These are phyloP conservation scores for Neocallimastix lanati DNA, from an alignment of 192 early-diverging fungal genomes.

Conservation along the genomic window DNA sequence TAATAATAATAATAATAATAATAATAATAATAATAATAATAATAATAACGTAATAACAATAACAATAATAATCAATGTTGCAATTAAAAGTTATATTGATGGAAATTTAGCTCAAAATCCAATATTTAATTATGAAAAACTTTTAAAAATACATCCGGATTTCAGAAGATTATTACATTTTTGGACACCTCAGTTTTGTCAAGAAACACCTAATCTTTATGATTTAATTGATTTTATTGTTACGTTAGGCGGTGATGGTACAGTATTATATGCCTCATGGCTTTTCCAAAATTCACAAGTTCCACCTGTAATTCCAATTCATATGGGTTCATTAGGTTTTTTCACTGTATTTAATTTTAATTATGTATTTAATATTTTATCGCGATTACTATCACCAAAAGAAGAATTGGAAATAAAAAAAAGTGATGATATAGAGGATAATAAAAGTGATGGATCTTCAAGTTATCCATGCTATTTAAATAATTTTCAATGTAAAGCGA, in stretches of 20 bases:
- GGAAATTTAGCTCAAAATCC: not conserved
- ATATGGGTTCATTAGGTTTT: conserved; percentile 87
- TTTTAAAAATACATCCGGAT: not conserved
- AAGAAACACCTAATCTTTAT: conserved; percentile 13
- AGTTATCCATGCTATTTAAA: not conserved
- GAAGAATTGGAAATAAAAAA: not conserved
- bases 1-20: too few species aligned
- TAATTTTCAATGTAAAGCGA: not conserved
- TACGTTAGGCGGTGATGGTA: conserved; percentile 92
- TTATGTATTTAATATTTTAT: conserved; percentile 21
- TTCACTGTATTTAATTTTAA: conserved; percentile 70
- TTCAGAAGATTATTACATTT: conserved; percentile 10
- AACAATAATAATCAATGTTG: too few species aligned
- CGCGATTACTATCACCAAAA: not conserved
- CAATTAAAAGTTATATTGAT: not conserved
- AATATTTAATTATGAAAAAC: not conserved
- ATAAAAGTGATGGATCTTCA: not conserved
- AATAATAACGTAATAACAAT: too few species aligned
- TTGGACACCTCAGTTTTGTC: conserved; percentile 62
- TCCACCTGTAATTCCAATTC: conserved; percentile 85
- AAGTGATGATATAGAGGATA: not conserved
- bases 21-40: too few species aligned
- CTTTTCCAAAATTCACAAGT: conserved; percentile 59
- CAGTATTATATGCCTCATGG: conserved; percentile 83
- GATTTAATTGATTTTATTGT: conserved; percentile 74